These are phyloP conservation scores for Phialophora expanda DNA, from an alignment of 2,329 filamentous ascomycete species.

Conservation along the genomic window DNA sequence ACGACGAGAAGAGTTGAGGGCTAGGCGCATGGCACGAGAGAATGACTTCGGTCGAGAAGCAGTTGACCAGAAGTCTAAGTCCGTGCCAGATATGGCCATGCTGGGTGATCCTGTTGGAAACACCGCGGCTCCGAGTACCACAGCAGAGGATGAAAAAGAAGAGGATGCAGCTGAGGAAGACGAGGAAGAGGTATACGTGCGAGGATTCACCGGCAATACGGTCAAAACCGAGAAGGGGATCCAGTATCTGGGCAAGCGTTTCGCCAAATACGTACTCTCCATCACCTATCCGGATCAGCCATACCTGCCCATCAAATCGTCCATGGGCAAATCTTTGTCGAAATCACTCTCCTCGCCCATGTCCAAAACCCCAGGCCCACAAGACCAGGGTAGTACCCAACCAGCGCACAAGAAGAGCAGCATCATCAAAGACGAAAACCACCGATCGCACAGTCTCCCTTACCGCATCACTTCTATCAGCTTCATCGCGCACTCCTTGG, in stretches of 20 bases:
- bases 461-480: conserved; percentile 80
- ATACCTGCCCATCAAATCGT: conserved; percentile 70
- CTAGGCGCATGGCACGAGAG: conserved; percentile 45
- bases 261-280: conserved; percentile 86
- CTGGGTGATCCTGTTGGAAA: conserved; percentile 38
- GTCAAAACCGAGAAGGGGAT: conserved; percentile 89
- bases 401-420: conserved; percentile 67
- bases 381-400: conserved; percentile 27
- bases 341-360: conserved; percentile 55
- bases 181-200: conserved; percentile 59
- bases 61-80: conserved; percentile 32
- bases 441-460: conserved; percentile 53
- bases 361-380: conserved; percentile 10
- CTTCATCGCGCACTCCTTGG: conserved; percentile 86
- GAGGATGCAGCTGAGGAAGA: conserved; percentile 60
- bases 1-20: conserved; percentile 60
- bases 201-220: conserved; percentile 62
- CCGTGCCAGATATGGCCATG: conserved; percentile 35
- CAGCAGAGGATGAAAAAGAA: conserved; percentile 38
- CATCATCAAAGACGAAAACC: conserved; percentile 56
- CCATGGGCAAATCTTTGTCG: conserved; percentile 56
- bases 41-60: conserved; percentile 32
- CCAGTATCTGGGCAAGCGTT: conserved; percentile 92
- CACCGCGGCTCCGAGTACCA: conserved; percentile 56
- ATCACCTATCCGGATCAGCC: conserved; percentile 95